phyloP scores from a whole-genome alignment of 75 land plant genomes.

The Pinus taeda region DNA sequence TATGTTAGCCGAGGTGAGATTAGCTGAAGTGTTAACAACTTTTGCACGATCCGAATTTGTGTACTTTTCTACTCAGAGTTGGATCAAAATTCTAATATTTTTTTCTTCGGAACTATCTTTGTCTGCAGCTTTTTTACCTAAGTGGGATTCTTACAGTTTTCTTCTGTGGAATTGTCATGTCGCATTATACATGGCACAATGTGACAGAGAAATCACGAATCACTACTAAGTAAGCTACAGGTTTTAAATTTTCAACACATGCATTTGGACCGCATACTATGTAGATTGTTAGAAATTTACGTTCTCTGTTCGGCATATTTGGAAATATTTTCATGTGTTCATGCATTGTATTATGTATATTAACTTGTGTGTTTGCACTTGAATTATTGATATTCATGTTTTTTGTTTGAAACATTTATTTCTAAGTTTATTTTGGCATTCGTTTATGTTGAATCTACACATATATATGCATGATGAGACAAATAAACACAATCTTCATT shows the following conservation, averaged over 20 bases:
- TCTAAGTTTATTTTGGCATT: too few relatives aligned
- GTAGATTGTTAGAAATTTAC: not conserved
- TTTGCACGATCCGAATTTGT: not conserved
- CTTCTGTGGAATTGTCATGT: conserved; percentile 86
- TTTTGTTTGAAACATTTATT: conserved; percentile 3
- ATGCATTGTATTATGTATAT: too few relatives aligned
- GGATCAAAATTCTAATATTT: not conserved
- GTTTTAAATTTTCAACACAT: not conserved
- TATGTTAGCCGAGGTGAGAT: conserved; percentile 71
- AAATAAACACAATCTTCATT: too few relatives aligned
- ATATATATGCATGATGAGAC: too few relatives aligned
- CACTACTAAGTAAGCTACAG: conserved; percentile 54
- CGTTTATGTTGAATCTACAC: too few relatives aligned
- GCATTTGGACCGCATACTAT: not conserved
- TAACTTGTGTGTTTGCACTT: too few relatives aligned
- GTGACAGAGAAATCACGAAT: conserved; percentile 60
- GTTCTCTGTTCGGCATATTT: not conserved
- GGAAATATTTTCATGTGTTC: not conserved
- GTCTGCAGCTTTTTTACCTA: conserved; percentile 47
- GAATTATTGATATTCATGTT: not conserved
- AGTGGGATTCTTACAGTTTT: conserved; percentile 85
- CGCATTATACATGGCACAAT: conserved; percentile 86
- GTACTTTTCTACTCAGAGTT: not conserved
- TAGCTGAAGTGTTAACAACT: not conserved
- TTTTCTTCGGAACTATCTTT: not conserved